These are phyloP conservation scores for Acidomyces sp. DNA, from an alignment of 495 filamentous ascomycete genomes.

Conservation along the genomic window DNA sequence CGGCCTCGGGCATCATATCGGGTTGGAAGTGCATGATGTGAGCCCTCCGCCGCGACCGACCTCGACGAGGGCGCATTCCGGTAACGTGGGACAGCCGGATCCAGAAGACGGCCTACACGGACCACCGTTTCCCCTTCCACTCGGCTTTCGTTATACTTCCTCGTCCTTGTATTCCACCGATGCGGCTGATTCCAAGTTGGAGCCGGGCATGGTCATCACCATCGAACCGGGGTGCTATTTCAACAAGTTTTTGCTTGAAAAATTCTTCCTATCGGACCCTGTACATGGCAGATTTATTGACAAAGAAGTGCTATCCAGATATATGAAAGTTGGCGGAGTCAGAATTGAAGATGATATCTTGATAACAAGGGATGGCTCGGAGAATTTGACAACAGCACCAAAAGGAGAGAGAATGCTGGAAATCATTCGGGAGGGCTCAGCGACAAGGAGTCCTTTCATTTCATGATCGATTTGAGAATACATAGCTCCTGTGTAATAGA, in stretches of 20 bases:
- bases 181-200: conserved; percentile 51
- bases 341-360: conserved; percentile 88
- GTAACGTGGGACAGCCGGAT: conserved; percentile 28
- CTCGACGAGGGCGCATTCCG: neutral
- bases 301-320: conserved; percentile 52
- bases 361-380: conserved; percentile 60
- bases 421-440: conserved; percentile 34
- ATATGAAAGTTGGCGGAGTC: conserved; percentile 70
- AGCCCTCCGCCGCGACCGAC: conserved; percentile 22
- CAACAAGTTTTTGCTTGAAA: conserved; percentile 46
- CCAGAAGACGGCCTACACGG: neutral
- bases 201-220: conserved; percentile 60
- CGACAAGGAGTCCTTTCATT: too few species aligned
- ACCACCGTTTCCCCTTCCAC: neutral
- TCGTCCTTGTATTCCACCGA: neutral
- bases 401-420: conserved; percentile 60
- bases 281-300: conserved; percentile 60
- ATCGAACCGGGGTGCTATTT: conserved; percentile 38
- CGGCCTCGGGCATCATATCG: conserved; percentile 77
- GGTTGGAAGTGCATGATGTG: conserved; percentile 82
- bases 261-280: conserved; percentile 48
- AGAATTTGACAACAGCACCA: conserved; percentile 73
- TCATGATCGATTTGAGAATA: too few species aligned
- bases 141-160: neutral
- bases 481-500: too few species aligned